Evolutionary conservation across 305 asterid genomes (phyloP), one percentile per base, ranked within the genome.

Genomic region (Ilex paraguariensis): DNA sequence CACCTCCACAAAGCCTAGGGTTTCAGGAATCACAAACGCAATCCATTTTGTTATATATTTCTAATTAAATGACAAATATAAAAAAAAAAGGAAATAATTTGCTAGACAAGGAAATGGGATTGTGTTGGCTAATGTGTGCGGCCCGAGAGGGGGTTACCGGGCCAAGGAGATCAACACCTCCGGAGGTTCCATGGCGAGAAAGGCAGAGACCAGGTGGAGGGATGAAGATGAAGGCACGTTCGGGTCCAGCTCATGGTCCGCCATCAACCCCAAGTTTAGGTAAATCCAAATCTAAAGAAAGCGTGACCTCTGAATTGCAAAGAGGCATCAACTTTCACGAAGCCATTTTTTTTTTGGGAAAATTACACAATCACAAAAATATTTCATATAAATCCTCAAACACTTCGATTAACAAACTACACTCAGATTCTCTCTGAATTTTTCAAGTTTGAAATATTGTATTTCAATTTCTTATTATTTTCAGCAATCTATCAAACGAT

Each of bases 111-210:
- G 60, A 61, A 36, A 13, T 3, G 13, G 42, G 16, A 15, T 31
- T 11, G 28, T 31, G 63, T 53, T 8, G 33, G 61, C 32, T 52
- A 54, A 66, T 48, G 52, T 57, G 59, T 42, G 40, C 39, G 61
- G 31, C 28, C 63, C 70, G 54, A 21, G 42, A 55, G 52, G 7
- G 10, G 56, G 33, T 53, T 36, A 91, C 97, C 94, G 90, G 66
- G 96, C 96, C 68, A 84, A 77, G 52, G 95, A 81, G 71, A 92
- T 61, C 31, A 86, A 77, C 65, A 77, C 75, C 11, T 79, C 77
- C 31, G 96, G 83, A 14, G 84, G 80, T 66, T 92, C 97, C 91
- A 84, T 75, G 32, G 95, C 87, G 30, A 79, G 75, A 68, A 90
- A 89, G 17, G 98, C 88, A 57, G 82, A 84, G 52, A 87, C 60